A percentile compares a stretch with the other conserved stretches of the same genome.
Conservation (phyloP, 306 rosid genomes). For the Fragaria ananassa region DNA sequence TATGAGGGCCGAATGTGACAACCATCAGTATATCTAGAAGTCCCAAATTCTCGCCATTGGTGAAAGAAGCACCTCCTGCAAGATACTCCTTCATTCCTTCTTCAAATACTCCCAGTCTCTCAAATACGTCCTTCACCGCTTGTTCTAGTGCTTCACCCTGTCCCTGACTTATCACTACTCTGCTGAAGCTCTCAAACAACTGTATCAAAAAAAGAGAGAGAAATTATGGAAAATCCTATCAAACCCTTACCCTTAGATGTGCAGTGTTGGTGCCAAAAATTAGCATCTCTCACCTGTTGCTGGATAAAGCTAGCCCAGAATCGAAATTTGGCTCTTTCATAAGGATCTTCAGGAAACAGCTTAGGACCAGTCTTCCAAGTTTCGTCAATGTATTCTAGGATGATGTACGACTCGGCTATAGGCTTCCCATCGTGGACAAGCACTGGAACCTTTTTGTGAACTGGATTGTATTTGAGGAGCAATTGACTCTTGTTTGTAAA, state of each 20-base stretch:
- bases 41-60: constrained; percentile 18
- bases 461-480: constrained; percentile 26
- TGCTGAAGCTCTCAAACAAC: constrained; percentile 16
- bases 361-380: constrained; percentile 26
- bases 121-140: constrained; percentile 18
- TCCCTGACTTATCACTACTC: constrained; percentile 3
- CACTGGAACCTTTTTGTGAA: constrained; percentile 29
- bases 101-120: constrained; percentile 19
- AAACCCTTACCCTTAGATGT: not conserved
- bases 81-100: constrained; percentile 24
- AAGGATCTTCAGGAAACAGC: constrained; percentile 29
- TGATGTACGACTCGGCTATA: constrained; percentile 26
- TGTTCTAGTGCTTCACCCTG: constrained; percentile 30
- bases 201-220: not conserved
- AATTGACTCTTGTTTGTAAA: constrained; percentile 23
- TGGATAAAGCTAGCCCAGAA: constrained; percentile 33
- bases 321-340: constrained; percentile 24
- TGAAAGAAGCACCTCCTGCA: constrained; percentile 1
- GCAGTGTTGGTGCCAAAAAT: not conserved
- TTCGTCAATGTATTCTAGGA: constrained; percentile 35
- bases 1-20: constrained; percentile 19
- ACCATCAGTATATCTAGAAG: constrained; percentile 21
- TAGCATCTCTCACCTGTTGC: constrained; percentile 24
- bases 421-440: constrained; percentile 17
- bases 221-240: not conserved